A percentile compares a stretch with the other conserved stretches of the same genome.
Conservation (phyloP, 371 early-diverging fungal genomes). For the Zychaea mexicana region DNA sequence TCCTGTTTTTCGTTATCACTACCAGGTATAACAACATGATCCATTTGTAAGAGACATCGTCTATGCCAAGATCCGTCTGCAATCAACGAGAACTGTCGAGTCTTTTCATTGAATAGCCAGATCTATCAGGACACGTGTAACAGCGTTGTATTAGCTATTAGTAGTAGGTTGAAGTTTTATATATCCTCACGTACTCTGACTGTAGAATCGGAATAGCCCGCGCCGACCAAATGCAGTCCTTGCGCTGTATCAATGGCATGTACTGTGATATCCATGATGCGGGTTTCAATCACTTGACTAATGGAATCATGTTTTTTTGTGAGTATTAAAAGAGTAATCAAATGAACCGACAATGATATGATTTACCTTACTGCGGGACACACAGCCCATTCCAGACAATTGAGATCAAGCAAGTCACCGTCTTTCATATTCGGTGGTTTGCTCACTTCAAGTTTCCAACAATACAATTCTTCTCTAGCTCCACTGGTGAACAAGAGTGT, state of each 20-base stretch:
- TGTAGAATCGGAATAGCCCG: conserved; percentile 62
- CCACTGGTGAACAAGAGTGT: conserved; percentile 56
- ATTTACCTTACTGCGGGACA: conserved; percentile 49
- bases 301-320: background rate
- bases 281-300: conserved; percentile 53
- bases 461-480: conserved; percentile 53
- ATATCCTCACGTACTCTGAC: conserved; percentile 38
- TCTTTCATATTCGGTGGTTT: background rate
- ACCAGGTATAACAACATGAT: conserved; percentile 36
- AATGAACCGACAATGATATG: background rate
- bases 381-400: conserved; percentile 55
- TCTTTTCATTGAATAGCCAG: conserved; percentile 58
- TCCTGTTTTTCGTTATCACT: conserved; percentile 15
- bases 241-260: conserved; percentile 30
- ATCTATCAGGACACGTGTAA: conserved; percentile 14
- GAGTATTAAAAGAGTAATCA: background rate
- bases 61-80: conserved; percentile 60
- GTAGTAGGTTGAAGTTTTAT: background rate
- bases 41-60: conserved; percentile 60
- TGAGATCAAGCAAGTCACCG: conserved; percentile 15
- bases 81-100: conserved; percentile 49
- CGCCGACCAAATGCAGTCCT: conserved; percentile 56
- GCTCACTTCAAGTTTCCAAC: conserved; percentile 54
- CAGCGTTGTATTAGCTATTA: background rate
- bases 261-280: conserved; percentile 62